Base-by-base conservation (phyloP, 176 grass and related monocot genomes). In the Musa beccarii region DNA sequence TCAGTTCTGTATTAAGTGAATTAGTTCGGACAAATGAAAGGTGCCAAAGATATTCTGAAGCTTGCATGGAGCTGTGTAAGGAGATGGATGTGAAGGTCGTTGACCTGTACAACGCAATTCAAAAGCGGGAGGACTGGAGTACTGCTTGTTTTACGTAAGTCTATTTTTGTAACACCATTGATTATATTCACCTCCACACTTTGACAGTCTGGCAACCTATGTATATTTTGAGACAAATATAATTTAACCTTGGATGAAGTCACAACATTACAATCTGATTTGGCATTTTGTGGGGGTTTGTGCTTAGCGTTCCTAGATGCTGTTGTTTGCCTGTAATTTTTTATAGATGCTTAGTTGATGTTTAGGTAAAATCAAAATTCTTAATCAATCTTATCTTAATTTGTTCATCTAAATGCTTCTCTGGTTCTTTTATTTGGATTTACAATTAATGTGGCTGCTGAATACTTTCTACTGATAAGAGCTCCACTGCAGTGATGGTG, bases 1-100 rank as follows among this genome's bases (percentile, higher is more conserved):
- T 7, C 79, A 90, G 90, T 81, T 64, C 73, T 80, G 68, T 49
- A 14, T 66, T 86, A 22, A 85, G 90, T 53, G 82, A 86, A 76
- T 78, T 90, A 28, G 87, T 88, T 56, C 83, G 93, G 15, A 90
- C 85, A 21, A 97, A 93, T 10, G 85, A 92, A 52, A 78, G 59
- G 22, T 89, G 85, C 63, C 79, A 81, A 49, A 20, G 83, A 22
- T 96, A 96, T 78, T 92, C 90, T 13, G 81, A 96, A 50, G 93
- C 90, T 28, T 92, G 89, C 4, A 51, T 86, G 66, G 73, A 83
- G 66, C 43, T 96, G 43, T 96, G 87, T 76, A 68, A 85, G 72
- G 90, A 92, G 79, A 88, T 96, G 90, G 77, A 78, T 68, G 78
- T 96, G 69, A 96, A 92, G 79, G 87, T 90, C 61, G 79, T 96